Base-by-base conservation (phyloP, 1,284 basidiomycete species). In the Heterobasidion parviporum region DNA sequence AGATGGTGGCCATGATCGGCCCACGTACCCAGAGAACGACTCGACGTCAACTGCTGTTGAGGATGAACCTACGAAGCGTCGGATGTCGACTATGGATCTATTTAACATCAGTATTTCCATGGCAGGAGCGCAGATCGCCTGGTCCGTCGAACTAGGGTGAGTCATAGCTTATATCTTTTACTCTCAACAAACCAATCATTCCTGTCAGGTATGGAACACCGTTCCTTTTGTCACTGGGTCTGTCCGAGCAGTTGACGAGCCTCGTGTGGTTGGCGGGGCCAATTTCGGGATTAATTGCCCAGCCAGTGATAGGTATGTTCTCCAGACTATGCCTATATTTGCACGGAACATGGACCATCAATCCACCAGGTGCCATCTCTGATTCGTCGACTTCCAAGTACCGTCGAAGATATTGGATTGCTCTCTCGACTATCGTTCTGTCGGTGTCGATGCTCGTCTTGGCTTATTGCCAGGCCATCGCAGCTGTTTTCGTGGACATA, bases 201-300 rank as follows among this genome's bases (percentile, higher is more conserved):
- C 10, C 47, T 15, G 14, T 8, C 62, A 94, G 92, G 65, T 96
- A 96, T 67, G 94, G 94, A 35, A 98, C 94, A 2, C 95, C 96
- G 0, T 98, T 97, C 70, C 76, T 98, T 47, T 79, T 97, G 10
- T 81, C 80, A 14, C 83, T 99, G 10, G 96, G 96, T 8, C 78
- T 98, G 34, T 89, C 92, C 1, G 94, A 96, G 67, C 85, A 93
- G 65, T 76, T 93, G 33, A 98, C 97, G 5, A 91, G 92, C 56
- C 78, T 98, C 14, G 96, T 99, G 34, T 99, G 96, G 96, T 80
- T 99, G 48, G 96, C 96, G 34, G 97, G 95, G 6, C 94, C 94
- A 8, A 89, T 98, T 57, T 92, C 90, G 56, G 96, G 96, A 7
- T 77, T 99, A 50, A 77, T 99, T 55, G 94, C 94, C 5, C 96